Conservation (phyloP, 225 moss, liverwort and hornwort genomes). For the Straminergon stramineum region DNA sequence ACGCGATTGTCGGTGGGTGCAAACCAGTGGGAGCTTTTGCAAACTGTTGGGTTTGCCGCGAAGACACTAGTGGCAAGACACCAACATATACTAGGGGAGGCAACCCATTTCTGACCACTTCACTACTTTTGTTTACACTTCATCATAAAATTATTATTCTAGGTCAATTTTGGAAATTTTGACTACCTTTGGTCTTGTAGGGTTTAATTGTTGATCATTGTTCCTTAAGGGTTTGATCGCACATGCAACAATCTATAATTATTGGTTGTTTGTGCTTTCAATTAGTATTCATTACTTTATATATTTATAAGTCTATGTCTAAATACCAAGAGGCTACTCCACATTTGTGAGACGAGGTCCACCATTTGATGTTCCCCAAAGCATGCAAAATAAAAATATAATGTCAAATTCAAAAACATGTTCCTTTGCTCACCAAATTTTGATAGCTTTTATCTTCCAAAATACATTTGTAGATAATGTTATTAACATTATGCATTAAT, state of each 20-base stretch:
- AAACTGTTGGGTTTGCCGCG: neutral
- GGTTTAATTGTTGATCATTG: neutral
- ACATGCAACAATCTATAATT: neutral
- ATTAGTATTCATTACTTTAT: neutral
- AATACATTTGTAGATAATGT: neutral
- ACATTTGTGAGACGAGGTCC: neutral
- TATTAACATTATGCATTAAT: neutral
- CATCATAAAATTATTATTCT: neutral
- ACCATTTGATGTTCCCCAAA: neutral
- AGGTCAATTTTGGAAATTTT: neutral
- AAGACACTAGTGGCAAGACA: neutral
- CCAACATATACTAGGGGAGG: too few relatives aligned
- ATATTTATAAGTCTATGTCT: neutral
- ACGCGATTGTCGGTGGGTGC: neutral
- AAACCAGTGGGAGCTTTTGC: neutral
- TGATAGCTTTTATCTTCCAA: neutral
- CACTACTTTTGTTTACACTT: neutral
- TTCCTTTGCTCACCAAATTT: neutral
- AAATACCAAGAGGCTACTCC: neutral
- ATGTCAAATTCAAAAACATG: neutral
- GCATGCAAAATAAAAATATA: neutral
- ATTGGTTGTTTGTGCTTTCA: neutral
- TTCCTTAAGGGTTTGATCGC: rapidly evolving
- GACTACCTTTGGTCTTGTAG: neutral
- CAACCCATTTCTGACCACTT: too few relatives aligned